Conservation (phyloP, 2,329 filamentous ascomycete genomes). For the Chaetomium olivaceum region DNA sequence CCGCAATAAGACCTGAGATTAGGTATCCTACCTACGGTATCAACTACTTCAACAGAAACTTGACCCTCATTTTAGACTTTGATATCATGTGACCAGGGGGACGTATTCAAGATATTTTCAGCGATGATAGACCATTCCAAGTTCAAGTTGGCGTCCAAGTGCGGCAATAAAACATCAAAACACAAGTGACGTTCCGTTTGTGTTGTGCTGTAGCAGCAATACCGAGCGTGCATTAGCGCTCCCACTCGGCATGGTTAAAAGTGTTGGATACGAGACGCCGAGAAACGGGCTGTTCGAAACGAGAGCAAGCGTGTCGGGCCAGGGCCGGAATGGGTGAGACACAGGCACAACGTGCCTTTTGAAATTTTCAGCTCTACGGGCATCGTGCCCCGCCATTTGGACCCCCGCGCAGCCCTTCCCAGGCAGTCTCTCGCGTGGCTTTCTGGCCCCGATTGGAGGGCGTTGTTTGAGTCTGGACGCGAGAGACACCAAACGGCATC, state of each 20-base stretch:
- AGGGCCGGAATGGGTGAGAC: neutral
- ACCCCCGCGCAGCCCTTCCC: neutral
- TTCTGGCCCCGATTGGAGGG: neutral
- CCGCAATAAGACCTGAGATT: no score
- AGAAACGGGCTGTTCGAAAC: neutral
- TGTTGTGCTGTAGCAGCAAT: neutral
- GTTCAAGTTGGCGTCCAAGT: neutral
- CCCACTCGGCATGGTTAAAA: neutral
- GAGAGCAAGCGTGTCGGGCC: neutral
- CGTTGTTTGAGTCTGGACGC: neutral
- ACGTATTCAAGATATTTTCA: neutral
- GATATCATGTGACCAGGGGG: neutral
- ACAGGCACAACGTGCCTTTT: neutral
- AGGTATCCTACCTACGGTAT: no score
- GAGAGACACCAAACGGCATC: neutral
- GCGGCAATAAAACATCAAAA: neutral
- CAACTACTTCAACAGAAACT: neutral
- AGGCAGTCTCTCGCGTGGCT: neutral
- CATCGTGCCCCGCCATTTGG: constrained; percentile 6
- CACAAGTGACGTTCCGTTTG: neutral
- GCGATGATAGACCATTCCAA: neutral
- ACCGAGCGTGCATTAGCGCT: constrained; percentile 11
- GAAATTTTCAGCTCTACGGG: constrained; percentile 1
- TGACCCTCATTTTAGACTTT: neutral
- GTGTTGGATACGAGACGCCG: constrained; percentile 11